Base-by-base conservation (phyloP, 441 rosid species). In the Corymbia citriodora region DNA sequence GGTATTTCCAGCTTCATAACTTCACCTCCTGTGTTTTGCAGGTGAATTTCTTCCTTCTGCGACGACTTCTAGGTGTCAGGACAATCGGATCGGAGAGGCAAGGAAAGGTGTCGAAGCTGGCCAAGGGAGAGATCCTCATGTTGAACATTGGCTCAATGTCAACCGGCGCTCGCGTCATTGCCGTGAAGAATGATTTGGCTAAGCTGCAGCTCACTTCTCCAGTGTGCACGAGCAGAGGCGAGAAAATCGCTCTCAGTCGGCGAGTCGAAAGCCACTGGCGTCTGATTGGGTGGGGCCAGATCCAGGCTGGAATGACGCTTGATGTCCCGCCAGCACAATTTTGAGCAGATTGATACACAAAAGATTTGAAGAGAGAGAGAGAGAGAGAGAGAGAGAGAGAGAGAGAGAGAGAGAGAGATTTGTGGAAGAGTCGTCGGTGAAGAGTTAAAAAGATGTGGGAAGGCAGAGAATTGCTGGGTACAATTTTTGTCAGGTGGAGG, bases 201-300 rank as follows among this genome's bases (percentile, higher is more conserved):
- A 97, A 98, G 91, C 91, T 98, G 92, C 99, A 96, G 81, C 94
- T 98, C 88, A 96, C 99, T 0, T 95, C 99, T 33, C 99, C 99
- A 0, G 99, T 97, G 49, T 98, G 99, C 93, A 98, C 99, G 74
- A 96, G 96, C 93, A 96, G 90, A 91, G 97, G 97, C 23, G 99
- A 98, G 94, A 98, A 98, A 93, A 95, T 97, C 87, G 99, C 99
- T 2, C 94, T 97, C 5, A 98, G 99, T 82, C 89, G 98, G 23
- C 93, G 99, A 79, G 98, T 98, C 33, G 98, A 98, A 92, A 98
- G 96, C 94, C 99, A 97, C 91, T 98, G 99, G 99, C 97, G 99
- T 90, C 97, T 98, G 57, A 98, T 98, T 15, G 99, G 99, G 23
- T 97, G 99, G 99, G 99, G 99, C 55, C 98, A 95, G 96, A 98